Conservation (phyloP, 139 green algal species). For the Ostreobium quekettii region DNA sequence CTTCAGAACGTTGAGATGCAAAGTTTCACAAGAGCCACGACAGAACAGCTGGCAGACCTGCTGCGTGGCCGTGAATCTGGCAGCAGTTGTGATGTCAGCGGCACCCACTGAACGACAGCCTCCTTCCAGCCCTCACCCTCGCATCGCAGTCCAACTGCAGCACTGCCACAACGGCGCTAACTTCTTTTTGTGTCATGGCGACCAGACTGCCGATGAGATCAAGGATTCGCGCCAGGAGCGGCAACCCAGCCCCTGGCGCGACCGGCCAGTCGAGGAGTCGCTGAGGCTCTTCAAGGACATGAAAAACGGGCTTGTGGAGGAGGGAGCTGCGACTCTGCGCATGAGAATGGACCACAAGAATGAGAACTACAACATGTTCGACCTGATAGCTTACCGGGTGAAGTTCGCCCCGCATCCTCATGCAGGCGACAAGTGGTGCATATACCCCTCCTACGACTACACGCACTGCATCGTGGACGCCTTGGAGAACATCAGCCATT, state of each 20-base stretch:
- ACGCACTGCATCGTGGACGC: constrained; percentile 96
- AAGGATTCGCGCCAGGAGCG: constrained; percentile 69
- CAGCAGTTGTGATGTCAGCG: no score
- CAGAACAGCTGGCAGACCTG: no score
- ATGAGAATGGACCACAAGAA: constrained; percentile 80
- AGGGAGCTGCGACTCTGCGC: constrained; percentile 85
- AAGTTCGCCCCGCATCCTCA: constrained; percentile 88
- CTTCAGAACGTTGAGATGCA: no score
- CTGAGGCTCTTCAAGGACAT: constrained; percentile 95
- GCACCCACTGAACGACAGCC: no score
- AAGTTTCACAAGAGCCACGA: no score
- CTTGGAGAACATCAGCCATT: constrained; percentile 98
- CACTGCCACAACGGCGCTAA: no score
- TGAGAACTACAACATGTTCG: constrained; percentile 96
- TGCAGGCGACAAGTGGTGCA: constrained; percentile 75
- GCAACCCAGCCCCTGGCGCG: constrained; percentile 74
- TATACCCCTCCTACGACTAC: constrained; percentile 99
- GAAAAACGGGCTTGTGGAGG: constrained; percentile 77
- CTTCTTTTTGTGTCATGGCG: no score
- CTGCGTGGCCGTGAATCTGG: no score
- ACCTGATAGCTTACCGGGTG: constrained; percentile 95
- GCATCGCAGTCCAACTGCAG: no score
- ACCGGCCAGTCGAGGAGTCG: constrained; percentile 79
- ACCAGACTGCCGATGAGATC: constrained; percentile 85
- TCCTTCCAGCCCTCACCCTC: no score